These are phyloP conservation scores for Paramecium sexaurelia DNA, from an alignment of 73 alveolate species.

Conservation along the genomic window DNA sequence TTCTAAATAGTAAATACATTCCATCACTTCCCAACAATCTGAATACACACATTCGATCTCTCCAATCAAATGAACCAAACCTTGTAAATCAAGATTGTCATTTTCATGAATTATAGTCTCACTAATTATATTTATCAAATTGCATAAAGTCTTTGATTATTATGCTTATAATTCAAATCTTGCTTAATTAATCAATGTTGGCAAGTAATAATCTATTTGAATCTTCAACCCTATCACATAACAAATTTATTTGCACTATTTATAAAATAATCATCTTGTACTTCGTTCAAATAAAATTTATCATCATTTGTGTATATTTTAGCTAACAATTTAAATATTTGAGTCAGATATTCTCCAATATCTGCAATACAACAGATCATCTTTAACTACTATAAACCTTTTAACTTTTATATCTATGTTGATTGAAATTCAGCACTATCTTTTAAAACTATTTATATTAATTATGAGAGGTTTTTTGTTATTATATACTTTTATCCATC, in stretches of 20 bases:
- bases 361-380: constrained; percentile 48
- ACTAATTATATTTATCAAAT: not conserved
- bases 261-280: not conserved
- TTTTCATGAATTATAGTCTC: constrained; percentile 42
- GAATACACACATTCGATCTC: not conserved
- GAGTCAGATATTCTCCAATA: constrained; percentile 42
- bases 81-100: constrained; percentile 14
- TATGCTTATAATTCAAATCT: constrained; percentile 21
- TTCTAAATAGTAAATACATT: not conserved
- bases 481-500: constrained; percentile 23
- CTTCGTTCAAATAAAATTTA: not conserved
- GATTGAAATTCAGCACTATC: constrained; percentile 54
- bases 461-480: not conserved
- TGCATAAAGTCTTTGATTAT: constrained; percentile 32
- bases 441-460: not conserved
- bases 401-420: not conserved
- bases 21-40: constrained; percentile 19
- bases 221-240: constrained; percentile 36
- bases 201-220: constrained; percentile 41
- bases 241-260: constrained; percentile 47
- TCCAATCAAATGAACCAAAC: not conserved
- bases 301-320: constrained; percentile 45
- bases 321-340: constrained; percentile 41
- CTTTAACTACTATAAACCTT: constrained; percentile 22
- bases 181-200: constrained; percentile 36